A percentile compares a stretch with the other conserved stretches of the same genome.
Evolutionary conservation across 1,139 yeast species (phyloP).

Genomic region (Candida neerlandica): DNA sequence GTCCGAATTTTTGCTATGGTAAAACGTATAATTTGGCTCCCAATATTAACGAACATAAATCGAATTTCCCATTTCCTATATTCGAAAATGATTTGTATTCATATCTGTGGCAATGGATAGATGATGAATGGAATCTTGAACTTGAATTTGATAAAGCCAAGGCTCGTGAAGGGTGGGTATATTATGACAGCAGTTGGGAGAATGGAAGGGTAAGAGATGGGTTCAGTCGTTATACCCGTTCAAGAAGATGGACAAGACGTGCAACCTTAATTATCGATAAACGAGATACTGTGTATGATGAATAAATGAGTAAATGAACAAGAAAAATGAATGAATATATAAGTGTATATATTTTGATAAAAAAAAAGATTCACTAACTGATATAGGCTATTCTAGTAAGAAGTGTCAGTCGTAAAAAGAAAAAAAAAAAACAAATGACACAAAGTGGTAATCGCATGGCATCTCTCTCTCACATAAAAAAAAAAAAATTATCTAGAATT

Average conservation of each 20-base stretch:
- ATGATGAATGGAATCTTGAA: constrained; percentile 52
- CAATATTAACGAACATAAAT: constrained; percentile 26
- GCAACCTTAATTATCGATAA: constrained; percentile 51
- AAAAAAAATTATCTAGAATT: too few relatives aligned
- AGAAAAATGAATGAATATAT: too few relatives aligned
- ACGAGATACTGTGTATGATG: constrained; percentile 31
- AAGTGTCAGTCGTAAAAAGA: too few relatives aligned
- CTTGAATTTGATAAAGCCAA: constrained; percentile 37
- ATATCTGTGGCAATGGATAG: constrained; percentile 60
- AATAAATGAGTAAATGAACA: constrained; percentile 9
- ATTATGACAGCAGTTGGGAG: constrained; percentile 56
- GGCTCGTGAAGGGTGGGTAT: constrained; percentile 53
- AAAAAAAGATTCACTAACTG: too few relatives aligned
- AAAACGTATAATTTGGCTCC: constrained; percentile 37
- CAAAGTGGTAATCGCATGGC: too few relatives aligned
- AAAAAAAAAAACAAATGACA: too few relatives aligned
- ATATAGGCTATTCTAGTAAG: too few relatives aligned
- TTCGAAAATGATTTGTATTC: constrained; percentile 43
- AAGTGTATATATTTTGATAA: too few relatives aligned
- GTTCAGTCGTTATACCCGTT: constrained; percentile 51
- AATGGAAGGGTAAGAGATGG: constrained; percentile 45
- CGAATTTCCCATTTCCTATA: constrained; percentile 49
- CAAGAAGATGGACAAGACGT: constrained; percentile 52
- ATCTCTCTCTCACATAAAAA: too few relatives aligned
- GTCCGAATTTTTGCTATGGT: constrained; percentile 50